Base-by-base conservation (phyloP, 495 filamentous ascomycete genomes). In the Aspergillus nanangensis region DNA sequence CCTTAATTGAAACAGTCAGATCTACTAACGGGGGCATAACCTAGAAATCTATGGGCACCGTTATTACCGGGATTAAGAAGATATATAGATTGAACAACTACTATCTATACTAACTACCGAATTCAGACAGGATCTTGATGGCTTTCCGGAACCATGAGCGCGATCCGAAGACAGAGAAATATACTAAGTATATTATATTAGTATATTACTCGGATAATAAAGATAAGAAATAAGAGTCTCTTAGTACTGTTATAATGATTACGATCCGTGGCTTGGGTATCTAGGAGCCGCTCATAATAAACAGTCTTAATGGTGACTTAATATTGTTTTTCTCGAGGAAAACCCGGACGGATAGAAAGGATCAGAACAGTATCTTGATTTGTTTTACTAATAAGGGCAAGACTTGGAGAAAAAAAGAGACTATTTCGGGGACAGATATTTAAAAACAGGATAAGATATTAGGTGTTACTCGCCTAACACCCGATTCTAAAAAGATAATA, bases 91-190 rank as follows among this genome's bases (percentile, higher is more conserved):
- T 35, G 18, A 34, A 45, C 42, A 45, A 45, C 42, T 45, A 31
- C 42, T 36, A 45, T 20, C 29, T 45, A 8, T 31, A 45, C 42
- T 31, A 45, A 45, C 42, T 45, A 31, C 42, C 42, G 8, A 22
- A 36, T 17, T 45, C 42, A 13, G 42, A 45, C 31, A 15, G 42
- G 15, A 45, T 45, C 15, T 31, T 45, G 19, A 3, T 35, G 42
- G 42, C 42, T 5, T 45, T 45, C 31, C 42, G 42, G 11, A 45
- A 45, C 31, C 42, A 13, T 8, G 10, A 45, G 31, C 42, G 42
- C 33, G 27, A 36, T 20, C 13, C 27, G 42, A 7, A 18, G 8
- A 20, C 5, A 3, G 36, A 18, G 2, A 32, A 45, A 32, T 45
- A 45, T 34, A 21, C 24, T 20, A 33, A 45, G n/a, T 22, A 45